Evolutionary conservation across 148 eudicot species (phyloP).

Genomic region (Diospyros kaki): DNA sequence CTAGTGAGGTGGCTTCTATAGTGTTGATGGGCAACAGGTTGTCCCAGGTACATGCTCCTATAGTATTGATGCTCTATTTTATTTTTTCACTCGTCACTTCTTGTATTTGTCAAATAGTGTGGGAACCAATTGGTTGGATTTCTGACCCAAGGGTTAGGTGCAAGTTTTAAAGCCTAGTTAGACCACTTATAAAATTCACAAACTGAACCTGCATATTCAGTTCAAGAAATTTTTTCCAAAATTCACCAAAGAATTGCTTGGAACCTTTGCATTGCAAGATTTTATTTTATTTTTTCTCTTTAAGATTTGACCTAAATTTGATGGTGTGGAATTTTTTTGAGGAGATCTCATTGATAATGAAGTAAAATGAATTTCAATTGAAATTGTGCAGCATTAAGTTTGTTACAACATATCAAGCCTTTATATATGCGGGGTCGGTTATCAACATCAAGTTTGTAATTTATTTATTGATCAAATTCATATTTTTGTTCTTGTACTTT

Average conservation of each 20-base stretch:
- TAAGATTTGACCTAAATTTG: not conserved
- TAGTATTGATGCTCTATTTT: not conserved
- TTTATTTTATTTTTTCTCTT: not conserved
- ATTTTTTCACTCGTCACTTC: not conserved
- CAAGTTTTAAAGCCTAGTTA: not conserved
- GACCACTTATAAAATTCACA: not conserved
- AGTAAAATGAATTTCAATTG: too few relatives aligned
- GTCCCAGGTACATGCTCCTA: conserved; percentile 42
- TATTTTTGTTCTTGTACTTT: too few relatives aligned
- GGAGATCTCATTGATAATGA: not conserved
- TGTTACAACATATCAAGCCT: too few relatives aligned
- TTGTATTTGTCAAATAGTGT: not conserved
- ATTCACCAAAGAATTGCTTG: not conserved
- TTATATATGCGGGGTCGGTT: too few relatives aligned
- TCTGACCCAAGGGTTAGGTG: too few relatives aligned
- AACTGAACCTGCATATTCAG: not conserved
- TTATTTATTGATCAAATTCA: too few relatives aligned
- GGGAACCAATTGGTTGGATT: conserved; percentile 2
- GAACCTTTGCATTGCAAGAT: not conserved
- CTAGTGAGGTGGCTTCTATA: conserved; percentile 90
- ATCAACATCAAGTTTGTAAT: too few relatives aligned
- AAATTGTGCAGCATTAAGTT: too few relatives aligned
- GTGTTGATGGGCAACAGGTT: conserved; percentile 86
- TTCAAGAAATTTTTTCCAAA: conserved; percentile 3
- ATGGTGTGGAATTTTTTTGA: not conserved